Percentiles rank a stretch among this genome's conserved stretches.
Conservation (phyloP, 2,329 filamentous ascomycete species). For the Aaosphaeria arxii region DNA sequence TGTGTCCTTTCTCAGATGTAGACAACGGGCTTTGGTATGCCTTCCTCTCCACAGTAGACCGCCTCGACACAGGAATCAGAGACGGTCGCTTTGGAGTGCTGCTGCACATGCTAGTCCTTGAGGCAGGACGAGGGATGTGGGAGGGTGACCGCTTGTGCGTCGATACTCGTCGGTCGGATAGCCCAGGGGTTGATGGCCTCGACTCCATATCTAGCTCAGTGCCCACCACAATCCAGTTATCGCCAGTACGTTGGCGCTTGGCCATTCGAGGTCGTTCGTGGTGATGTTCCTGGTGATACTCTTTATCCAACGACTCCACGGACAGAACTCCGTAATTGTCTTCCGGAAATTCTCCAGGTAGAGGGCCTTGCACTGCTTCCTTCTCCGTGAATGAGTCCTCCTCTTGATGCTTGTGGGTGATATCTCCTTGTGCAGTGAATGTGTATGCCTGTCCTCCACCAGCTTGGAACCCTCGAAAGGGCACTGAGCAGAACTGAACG, state of each 20-base stretch:
- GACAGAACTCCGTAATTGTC: constrained; percentile 47
- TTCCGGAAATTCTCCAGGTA: constrained; percentile 55
- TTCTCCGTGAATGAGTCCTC: constrained; percentile 15
- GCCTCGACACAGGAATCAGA: constrained; percentile 44
- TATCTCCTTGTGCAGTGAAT: constrained; percentile 41
- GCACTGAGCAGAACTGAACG: constrained; percentile 74
- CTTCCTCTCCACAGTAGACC: constrained; percentile 24
- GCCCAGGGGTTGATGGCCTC: constrained; percentile 43
- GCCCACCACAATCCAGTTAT: constrained; percentile 49
- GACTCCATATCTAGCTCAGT: constrained; percentile 53
- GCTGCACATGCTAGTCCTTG: constrained; percentile 15
- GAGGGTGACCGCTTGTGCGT: constrained; percentile 24
- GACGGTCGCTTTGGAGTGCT: constrained; percentile 32
- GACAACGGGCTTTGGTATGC: constrained; percentile 16
- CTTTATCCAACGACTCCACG: constrained; percentile 42
- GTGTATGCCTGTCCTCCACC: constrained; percentile 75
- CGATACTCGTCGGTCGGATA: constrained; percentile 29
- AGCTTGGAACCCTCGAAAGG: constrained; percentile 82
- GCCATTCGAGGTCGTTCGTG: constrained; percentile 28
- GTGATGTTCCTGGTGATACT: constrained; percentile 5
- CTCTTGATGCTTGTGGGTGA: constrained; percentile 20
- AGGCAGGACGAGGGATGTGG: constrained; percentile 33
- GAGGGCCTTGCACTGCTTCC: constrained; percentile 27
- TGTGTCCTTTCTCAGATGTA: constrained; percentile 7
- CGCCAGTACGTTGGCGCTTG: constrained; percentile 49